Evolutionary conservation across 1,284 basidiomycete species (phyloP), one percentile per base, ranked within the genome.

Genomic region (Lentinus polychrous): DNA sequence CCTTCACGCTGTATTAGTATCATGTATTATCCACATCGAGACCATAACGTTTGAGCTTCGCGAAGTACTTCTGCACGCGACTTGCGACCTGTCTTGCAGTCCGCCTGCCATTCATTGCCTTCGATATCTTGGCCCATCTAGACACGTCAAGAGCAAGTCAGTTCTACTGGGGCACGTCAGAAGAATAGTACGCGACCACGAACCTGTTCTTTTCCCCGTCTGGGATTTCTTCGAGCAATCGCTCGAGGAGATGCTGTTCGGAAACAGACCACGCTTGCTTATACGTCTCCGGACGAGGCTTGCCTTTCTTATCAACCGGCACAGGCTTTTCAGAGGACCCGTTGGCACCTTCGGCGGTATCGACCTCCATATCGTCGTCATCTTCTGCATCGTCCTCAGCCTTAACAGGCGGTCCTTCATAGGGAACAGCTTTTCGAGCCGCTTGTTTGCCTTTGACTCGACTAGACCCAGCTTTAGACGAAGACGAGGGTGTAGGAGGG

Each of bases 51-150:
- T 83, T 87, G 62, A 90, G 62, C 68, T 89, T 90, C 60, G 86
- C 83, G 61, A 86, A 84, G 64, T 88, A 90, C 65, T 90, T 90
- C 58, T 90, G 87, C 45, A 90, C 87, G 17, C 87, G 76, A 66
- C 84, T 88, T 22, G 86, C 85, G n/a, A 90, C 87, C 65, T 90
- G 87, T 51, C 86, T 69, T 7, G 87, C 79, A 2, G 86, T 89
- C 46, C 86, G 69, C 43, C 70, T 69, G 1, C 86, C 86, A 49
- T 79, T 71, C 87, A 90, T 90, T 17, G 83, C 86, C 44, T 74
- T 69, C 11, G 86, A 89, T 44, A 90, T 90, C 63, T 86, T 85
- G 46, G 79, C 72, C 84, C 84, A 90, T 49, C 86, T 87, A 57
- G 37, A n/a, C 45, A 17, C 17, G 24, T 23, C 17, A 45, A 22